Evolutionary conservation across 2,329 filamentous ascomycete species (phyloP).

Genomic region (Passalora sequoiae): DNA sequence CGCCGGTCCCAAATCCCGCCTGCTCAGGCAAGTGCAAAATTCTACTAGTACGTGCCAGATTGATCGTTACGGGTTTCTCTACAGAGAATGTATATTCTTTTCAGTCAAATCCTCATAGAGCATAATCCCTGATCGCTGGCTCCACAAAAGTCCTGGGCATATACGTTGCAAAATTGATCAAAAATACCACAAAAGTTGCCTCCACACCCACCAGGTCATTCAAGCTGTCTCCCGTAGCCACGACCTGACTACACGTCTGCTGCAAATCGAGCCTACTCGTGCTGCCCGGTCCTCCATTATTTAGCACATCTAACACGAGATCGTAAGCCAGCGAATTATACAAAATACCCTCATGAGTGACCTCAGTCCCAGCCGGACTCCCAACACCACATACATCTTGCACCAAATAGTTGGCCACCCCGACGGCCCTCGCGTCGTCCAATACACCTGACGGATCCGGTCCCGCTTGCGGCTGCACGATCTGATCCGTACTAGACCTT

Average conservation of each 20-base stretch:
- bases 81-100: too few species aligned
- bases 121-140: conserved; percentile 6
- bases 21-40: too few species aligned
- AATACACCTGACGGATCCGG: conserved; percentile 45
- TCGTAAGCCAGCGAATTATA: conserved; percentile 10
- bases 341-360: conserved; percentile 9
- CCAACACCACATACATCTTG: conserved; percentile 6
- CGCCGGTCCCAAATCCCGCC: too few species aligned
- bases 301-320: conserved; percentile 5
- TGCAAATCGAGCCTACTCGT: conserved; percentile 1
- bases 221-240: conserved; percentile 9
- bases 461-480: conserved; percentile 49
- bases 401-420: conserved; percentile 35
- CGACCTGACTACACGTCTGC: conserved; percentile 2
- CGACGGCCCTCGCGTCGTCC: conserved; percentile 41
- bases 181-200: conserved; percentile 6
- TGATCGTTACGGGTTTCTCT: too few species aligned
- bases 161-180: conserved; percentile 8
- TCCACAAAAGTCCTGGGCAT: conserved; percentile 6
- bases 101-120: conserved; percentile 1
- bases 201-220: conserved; percentile 6
- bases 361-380: conserved; percentile 5
- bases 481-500: conserved; percentile 48
- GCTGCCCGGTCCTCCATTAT: conserved; percentile 6
- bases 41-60: too few species aligned